Evolutionary conservation across 495 filamentous ascomycete genomes (phyloP).

Genomic region (Penicilliopsis zonata): DNA sequence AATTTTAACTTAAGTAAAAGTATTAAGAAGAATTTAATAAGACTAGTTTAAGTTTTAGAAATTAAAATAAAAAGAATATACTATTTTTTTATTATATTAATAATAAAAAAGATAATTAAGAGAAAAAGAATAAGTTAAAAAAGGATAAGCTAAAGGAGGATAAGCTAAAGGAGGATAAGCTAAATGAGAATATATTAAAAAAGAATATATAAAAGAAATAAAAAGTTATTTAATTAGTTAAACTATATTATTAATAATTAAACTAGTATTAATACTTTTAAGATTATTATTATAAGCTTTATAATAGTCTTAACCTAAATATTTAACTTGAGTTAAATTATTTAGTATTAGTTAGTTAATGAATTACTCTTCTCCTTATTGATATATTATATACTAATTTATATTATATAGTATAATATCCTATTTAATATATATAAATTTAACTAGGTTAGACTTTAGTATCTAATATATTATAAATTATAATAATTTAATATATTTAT

Average conservation of each 20-base stretch:
- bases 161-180: background rate
- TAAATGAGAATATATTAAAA: background rate
- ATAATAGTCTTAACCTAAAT: background rate
- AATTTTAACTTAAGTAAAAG: background rate
- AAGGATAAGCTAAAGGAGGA: background rate
- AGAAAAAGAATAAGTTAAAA: background rate
- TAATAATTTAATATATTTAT: too few relatives aligned
- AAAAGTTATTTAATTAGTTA: background rate
- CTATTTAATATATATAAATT: too few relatives aligned
- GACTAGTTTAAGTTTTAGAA: constrained; percentile 3
- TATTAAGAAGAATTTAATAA: constrained; percentile 7
- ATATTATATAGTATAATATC: background rate
- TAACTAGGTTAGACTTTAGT: too few relatives aligned
- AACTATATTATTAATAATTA: background rate
- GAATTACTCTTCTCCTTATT: background rate
- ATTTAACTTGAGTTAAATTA: background rate
- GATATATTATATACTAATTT: background rate
- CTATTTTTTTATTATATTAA: background rate
- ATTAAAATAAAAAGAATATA: background rate
- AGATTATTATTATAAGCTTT: background rate
- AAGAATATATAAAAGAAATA: background rate
- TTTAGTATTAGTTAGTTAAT: background rate
- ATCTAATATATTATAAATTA: too few relatives aligned
- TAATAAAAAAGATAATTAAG: background rate
- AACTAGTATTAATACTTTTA: background rate